These are phyloP conservation scores for Drosera spatulata DNA, from an alignment of 179 eudicot genomes.

Conservation along the genomic window DNA sequence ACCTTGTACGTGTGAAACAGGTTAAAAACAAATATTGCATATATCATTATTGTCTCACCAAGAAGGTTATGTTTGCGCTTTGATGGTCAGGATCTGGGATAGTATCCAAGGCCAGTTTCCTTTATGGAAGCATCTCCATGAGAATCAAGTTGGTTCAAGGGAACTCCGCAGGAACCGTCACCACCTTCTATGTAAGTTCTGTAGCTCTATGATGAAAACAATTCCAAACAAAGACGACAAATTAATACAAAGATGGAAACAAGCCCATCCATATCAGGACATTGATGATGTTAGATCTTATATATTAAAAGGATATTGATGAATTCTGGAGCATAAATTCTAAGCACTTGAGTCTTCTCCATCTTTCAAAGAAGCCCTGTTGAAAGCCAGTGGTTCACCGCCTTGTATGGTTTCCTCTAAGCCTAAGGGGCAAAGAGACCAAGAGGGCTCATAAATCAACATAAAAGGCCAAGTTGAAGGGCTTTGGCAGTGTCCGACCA, in stretches of 20 bases:
- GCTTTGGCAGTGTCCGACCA: neutral
- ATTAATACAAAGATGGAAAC: neutral
- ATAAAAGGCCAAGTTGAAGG: neutral
- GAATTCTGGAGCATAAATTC: too few species aligned
- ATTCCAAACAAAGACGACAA: neutral
- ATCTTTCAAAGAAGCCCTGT: too few species aligned
- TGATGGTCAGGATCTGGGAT: constrained; percentile 28
- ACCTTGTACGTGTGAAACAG: neutral
- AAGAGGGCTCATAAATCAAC: neutral
- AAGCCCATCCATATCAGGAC: neutral
- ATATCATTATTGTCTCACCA: neutral
- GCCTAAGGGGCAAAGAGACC: too few species aligned
- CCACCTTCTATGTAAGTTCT: constrained; percentile 34
- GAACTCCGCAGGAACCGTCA: constrained; percentile 45
- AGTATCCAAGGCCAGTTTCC: constrained; percentile 21
- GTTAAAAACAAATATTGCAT: neutral
- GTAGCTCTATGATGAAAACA: neutral
- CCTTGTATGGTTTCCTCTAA: too few species aligned
- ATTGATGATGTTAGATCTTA: neutral
- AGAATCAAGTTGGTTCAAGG: constrained; percentile 32
- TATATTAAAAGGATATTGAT: too few species aligned
- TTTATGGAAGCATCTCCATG: constrained; percentile 36
- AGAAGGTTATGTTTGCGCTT: neutral
- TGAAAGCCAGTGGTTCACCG: too few species aligned
- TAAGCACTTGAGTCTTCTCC: too few species aligned